Percentiles rank a stretch among this genome's conserved stretches.
These are phyloP conservation scores for Canavalia ensiformis DNA, from an alignment of 306 rosid genomes.

Conservation along the genomic window DNA sequence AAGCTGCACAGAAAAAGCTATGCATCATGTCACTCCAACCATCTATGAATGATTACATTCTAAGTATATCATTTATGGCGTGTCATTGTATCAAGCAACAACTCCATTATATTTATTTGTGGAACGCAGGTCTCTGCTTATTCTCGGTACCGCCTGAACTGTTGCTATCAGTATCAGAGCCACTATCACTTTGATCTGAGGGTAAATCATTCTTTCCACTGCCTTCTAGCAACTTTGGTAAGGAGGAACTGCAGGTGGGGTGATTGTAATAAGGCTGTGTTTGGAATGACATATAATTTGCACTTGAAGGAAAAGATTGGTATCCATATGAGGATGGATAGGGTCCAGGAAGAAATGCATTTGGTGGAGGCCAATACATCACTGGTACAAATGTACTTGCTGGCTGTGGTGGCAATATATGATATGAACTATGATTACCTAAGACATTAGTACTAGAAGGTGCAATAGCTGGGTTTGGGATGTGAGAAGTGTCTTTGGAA, in stretches of 20 bases:
- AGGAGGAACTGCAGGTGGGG: constrained; percentile 47
- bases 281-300: constrained; percentile 63
- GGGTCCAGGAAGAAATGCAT: constrained; percentile 60
- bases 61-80: background rate
- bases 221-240: constrained; percentile 53
- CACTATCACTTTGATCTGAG: constrained; percentile 53
- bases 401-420: constrained; percentile 61
- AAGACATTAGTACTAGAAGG: constrained; percentile 51
- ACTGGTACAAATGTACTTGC: constrained; percentile 69
- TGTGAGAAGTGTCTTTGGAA: constrained; percentile 48
- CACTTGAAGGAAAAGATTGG: constrained; percentile 62
- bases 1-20: constrained; percentile 36
- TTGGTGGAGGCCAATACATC: constrained; percentile 86
- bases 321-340: constrained; percentile 66
- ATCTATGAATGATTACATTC: constrained; percentile 19
- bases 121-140: constrained; percentile 46
- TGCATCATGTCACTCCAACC: constrained; percentile 38
- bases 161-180: constrained; percentile 57
- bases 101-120: constrained; percentile 11
- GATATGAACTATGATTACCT: constrained; percentile 50
- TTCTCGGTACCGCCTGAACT: constrained; percentile 58
- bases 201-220: constrained; percentile 51
- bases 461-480: constrained; percentile 48
- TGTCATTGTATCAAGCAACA: constrained; percentile 22
- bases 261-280: constrained; percentile 62